phyloP scores from a whole-genome alignment of 176 grass and related monocot genomes.

The Alopecurus myosuroides region DNA sequence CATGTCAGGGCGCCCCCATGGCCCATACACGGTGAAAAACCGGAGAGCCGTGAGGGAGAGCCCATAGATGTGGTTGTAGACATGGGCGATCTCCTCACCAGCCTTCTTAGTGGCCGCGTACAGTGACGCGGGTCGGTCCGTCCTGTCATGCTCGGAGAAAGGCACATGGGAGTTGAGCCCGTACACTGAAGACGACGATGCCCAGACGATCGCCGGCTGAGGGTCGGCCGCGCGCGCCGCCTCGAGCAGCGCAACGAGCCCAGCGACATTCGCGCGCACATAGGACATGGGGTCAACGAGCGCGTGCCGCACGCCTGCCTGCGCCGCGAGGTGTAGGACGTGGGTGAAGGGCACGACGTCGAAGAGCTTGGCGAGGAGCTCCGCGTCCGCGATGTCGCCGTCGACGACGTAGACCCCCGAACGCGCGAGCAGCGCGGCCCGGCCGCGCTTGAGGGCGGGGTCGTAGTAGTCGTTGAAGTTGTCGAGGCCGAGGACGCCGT shows the following conservation, averaged over 20 bases:
- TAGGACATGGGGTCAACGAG: slow-evolving; percentile 74
- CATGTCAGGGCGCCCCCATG: slow-evolving; percentile 83
- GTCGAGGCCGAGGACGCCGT: slow-evolving; percentile 80
- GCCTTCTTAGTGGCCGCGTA: slow-evolving; percentile 90
- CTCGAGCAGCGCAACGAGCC: slow-evolving; percentile 68
- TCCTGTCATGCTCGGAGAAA: slow-evolving; percentile 79
- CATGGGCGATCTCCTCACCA: slow-evolving; percentile 87
- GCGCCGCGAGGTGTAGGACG: slow-evolving; percentile 88
- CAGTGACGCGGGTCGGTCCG: slow-evolving; percentile 78
- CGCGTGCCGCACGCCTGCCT: slow-evolving; percentile 84
- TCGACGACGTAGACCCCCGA: slow-evolving; percentile 76
- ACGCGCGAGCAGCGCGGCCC: slow-evolving; percentile 56
- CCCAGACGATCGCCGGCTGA: slow-evolving; percentile 84
- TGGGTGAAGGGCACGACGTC: slow-evolving; percentile 89
- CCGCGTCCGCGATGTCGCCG: slow-evolving; percentile 69
- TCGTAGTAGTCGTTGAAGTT: slow-evolving; percentile 90
- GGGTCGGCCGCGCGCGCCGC: slow-evolving; percentile 54
- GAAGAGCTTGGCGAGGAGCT: slow-evolving; percentile 73
- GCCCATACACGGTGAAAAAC: slow-evolving; percentile 82
- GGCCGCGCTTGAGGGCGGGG: slow-evolving; percentile 66
- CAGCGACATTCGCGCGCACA: slow-evolving; percentile 69
- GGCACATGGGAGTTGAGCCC: slow-evolving; percentile 76
- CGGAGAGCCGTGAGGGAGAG: slow-evolving; percentile 76
- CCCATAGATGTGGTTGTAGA: slow-evolving; percentile 90
- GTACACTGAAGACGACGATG: slow-evolving; percentile 77